Conservation (phyloP, 306 rosid species). For the Dalbergia cultrata region DNA sequence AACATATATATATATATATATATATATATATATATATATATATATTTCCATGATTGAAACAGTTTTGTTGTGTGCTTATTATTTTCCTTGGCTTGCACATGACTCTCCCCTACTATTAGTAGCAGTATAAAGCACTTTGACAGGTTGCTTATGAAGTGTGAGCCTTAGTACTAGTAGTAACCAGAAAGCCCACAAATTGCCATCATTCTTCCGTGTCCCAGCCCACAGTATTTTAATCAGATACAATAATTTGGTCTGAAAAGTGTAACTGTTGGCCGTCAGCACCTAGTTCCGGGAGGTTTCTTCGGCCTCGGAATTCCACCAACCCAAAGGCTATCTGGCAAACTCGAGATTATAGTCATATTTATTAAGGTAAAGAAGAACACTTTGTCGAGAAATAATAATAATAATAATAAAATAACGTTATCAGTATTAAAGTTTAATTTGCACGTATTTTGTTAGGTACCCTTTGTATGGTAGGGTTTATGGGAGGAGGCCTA, state of each 20-base stretch:
- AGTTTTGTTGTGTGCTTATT: background rate
- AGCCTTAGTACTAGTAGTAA: background rate
- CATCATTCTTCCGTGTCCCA: background rate
- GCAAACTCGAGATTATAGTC: background rate
- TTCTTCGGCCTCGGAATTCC: background rate
- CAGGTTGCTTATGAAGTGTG: background rate
- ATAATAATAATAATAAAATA: no score
- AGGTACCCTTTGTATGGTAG: no score
- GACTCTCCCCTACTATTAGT: background rate
- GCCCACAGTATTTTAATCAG: slow-evolving; percentile 28
- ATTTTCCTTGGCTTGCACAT: slow-evolving; percentile 4
- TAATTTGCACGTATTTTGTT: no score
- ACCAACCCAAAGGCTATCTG: background rate
- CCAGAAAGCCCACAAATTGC: slow-evolving; percentile 31
- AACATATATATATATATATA: slow-evolving; percentile 8
- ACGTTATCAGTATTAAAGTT: no score
- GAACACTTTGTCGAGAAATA: background rate
- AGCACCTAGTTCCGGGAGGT: background rate
- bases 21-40: no score
- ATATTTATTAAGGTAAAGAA: background rate
- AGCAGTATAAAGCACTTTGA: background rate
- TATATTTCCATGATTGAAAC: slow-evolving; percentile 7
- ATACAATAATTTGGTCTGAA: slow-evolving; percentile 8
- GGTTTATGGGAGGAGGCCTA: no score
- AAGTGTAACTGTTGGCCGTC: slow-evolving; percentile 31